These are phyloP conservation scores for Luvunga scandens DNA, from an alignment of 345 rosid species.

Conservation along the genomic window DNA sequence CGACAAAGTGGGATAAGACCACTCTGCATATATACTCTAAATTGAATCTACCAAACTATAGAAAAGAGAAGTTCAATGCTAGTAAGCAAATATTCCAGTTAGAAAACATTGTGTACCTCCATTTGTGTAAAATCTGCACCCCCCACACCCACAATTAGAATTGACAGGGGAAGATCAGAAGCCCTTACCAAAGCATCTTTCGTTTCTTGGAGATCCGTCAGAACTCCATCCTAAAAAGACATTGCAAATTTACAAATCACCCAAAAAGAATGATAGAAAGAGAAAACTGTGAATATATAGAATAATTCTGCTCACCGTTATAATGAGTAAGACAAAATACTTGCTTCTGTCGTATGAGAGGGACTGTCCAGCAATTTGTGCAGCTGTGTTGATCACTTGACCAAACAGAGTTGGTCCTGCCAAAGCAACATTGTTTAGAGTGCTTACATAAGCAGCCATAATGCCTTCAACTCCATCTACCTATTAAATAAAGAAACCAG, in stretches of 20 bases:
- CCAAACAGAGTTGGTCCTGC: conserved; percentile 76
- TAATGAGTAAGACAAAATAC: conserved; percentile 57
- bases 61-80: neutral
- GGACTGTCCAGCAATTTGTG: conserved; percentile 43
- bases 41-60: neutral
- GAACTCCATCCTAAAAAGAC: conserved; percentile 71
- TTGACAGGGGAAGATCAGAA: conserved; percentile 89
- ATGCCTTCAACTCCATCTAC: conserved; percentile 85
- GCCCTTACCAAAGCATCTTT: conserved; percentile 76
- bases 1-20: neutral
- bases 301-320: conserved; percentile 39
- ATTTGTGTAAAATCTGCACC: conserved; percentile 75
- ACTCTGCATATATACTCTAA: neutral
- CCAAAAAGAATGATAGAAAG: neutral
- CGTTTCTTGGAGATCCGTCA: conserved; percentile 76
- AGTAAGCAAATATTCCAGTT: neutral
- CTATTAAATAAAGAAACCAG: conserved; percentile 33
- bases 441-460: conserved; percentile 65
- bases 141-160: conserved; percentile 88
- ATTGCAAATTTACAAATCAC: neutral
- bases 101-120: conserved; percentile 55
- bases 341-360: conserved; percentile 24
- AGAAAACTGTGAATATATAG: neutral
- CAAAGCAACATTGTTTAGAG: conserved; percentile 51
- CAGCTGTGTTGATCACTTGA: conserved; percentile 60